Percentiles rank a stretch among this genome's conserved stretches.
phyloP scores from a whole-genome alignment of 306 rosid genomes.

The Cucumis cinereus region DNA sequence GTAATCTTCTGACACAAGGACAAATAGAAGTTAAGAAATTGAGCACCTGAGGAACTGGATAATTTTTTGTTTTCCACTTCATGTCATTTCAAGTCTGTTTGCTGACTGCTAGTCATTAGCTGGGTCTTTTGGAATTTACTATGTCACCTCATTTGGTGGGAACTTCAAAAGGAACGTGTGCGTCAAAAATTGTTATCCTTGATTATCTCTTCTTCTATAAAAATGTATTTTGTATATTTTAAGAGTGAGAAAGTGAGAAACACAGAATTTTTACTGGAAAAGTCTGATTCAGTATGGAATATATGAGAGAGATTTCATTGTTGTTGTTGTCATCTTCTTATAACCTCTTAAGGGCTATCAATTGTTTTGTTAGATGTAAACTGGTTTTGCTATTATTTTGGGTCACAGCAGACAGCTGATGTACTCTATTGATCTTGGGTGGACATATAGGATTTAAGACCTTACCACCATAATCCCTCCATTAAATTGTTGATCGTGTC shows the following conservation, averaged over 20 bases:
- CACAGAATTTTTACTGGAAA: not conserved
- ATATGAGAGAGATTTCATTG: not conserved
- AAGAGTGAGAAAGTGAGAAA: not conserved
- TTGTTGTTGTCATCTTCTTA: not conserved
- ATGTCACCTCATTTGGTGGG: not conserved
- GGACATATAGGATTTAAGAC: not conserved
- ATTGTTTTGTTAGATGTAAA: not conserved
- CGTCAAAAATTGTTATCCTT: not conserved
- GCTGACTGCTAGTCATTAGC: not conserved
- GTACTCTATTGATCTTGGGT: not conserved
- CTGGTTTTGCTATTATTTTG: not conserved
- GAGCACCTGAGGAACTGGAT: not conserved
- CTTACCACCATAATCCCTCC: not conserved
- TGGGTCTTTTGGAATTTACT: not conserved
- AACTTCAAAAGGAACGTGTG: not conserved
- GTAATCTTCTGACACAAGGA: not conserved
- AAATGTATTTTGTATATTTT: not conserved
- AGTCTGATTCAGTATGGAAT: not conserved
- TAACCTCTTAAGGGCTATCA: not conserved
- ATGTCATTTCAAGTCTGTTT: not conserved
- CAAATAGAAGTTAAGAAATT: not conserved
- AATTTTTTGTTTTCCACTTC: not conserved
- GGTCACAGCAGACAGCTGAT: not conserved
- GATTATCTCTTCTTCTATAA: not conserved
- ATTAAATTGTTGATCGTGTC: not conserved